Evolutionary conservation across 495 filamentous ascomycete genomes (phyloP).

Genomic region (Gamarada debralockiae): DNA sequence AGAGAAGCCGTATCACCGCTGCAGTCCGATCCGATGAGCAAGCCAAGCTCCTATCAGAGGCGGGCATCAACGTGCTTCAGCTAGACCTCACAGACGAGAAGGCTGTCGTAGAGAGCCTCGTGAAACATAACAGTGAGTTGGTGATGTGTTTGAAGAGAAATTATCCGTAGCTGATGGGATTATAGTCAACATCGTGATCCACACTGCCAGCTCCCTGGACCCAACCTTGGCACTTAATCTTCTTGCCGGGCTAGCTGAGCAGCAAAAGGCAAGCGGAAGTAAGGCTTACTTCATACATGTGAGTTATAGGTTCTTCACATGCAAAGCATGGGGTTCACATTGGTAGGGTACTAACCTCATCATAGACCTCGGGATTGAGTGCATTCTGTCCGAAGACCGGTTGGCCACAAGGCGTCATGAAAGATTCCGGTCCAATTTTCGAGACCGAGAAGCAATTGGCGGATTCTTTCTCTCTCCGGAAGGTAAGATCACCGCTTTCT

Average conservation of each 20-base stretch:
- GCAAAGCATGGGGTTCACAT: conserved; percentile 19
- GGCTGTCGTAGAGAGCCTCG: conserved; percentile 22
- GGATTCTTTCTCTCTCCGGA: conserved; percentile 23
- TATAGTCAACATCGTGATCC: conserved; percentile 23
- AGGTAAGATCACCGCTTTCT: conserved; percentile 21
- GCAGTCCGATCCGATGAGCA: conserved; percentile 28
- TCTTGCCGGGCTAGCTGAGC: conserved; percentile 28
- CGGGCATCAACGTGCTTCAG: conserved; percentile 26
- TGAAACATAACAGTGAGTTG: conserved; percentile 23
- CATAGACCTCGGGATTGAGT: conserved; percentile 28
- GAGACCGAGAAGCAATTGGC: conserved; percentile 28
- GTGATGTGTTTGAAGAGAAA: conserved; percentile 19
- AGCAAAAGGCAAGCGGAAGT: conserved; percentile 23
- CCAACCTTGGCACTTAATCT: conserved; percentile 20
- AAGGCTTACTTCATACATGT: conserved; percentile 31
- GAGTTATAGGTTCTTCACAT: conserved; percentile 21
- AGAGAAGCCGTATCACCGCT: conserved; percentile 22
- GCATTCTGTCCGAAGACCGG: conserved; percentile 27
- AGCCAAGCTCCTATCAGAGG: conserved; percentile 21
- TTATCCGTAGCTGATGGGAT: conserved; percentile 18
- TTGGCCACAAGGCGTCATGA: conserved; percentile 29
- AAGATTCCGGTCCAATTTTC: conserved; percentile 29
- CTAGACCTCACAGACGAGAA: conserved; percentile 26
- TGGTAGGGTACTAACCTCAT: conserved; percentile 13
- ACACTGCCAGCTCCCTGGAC: conserved; percentile 26